Percentiles rank a stretch among this genome's conserved stretches.
Conservation (phyloP, 495 filamentous ascomycete genomes). For the Arthonia radiata region DNA sequence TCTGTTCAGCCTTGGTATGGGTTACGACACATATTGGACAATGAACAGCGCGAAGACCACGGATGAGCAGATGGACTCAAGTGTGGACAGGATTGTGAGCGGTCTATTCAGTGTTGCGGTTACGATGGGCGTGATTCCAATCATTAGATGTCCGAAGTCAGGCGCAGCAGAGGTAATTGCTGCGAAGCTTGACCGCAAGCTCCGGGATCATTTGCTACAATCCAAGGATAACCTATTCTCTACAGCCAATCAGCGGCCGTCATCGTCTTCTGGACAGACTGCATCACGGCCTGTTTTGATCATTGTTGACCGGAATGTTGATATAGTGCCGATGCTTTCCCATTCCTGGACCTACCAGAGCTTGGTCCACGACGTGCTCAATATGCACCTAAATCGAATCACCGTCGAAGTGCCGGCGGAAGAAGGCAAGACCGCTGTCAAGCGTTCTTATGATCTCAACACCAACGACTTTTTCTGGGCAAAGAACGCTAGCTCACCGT, state of each 20-base stretch:
- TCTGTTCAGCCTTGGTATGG: constrained; percentile 76
- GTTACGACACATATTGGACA: constrained; percentile 77
- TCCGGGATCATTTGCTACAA: constrained; percentile 89
- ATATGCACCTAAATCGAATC: constrained; percentile 90
- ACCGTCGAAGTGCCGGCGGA: constrained; percentile 66
- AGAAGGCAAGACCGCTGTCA: constrained; percentile 44
- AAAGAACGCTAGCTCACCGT: constrained; percentile 75
- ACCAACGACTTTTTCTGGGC: constrained; percentile 94
- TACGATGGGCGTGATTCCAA: constrained; percentile 83
- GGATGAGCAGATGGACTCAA: constrained; percentile 66
- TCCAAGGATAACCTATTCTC: constrained; percentile 92
- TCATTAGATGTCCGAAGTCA: constrained; percentile 76
- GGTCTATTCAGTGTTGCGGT: constrained; percentile 91
- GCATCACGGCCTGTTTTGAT: constrained; percentile 62
- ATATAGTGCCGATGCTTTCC: constrained; percentile 93
- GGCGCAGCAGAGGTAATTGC: constrained; percentile 89
- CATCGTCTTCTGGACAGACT: constrained; percentile 22
- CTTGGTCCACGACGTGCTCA: constrained; percentile 78
- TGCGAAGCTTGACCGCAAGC: constrained; percentile 77
- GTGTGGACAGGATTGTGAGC: constrained; percentile 76
- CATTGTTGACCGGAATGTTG: constrained; percentile 82
- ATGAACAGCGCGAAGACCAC: constrained; percentile 80
- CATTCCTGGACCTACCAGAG: constrained; percentile 99
- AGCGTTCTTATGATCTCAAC: constrained; percentile 71
- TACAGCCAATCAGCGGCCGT: constrained; percentile 22